Percentiles rank a stretch among this genome's conserved stretches.
These are phyloP conservation scores for Acer campestre DNA, from an alignment of 345 rosid genomes.

Conservation along the genomic window DNA sequence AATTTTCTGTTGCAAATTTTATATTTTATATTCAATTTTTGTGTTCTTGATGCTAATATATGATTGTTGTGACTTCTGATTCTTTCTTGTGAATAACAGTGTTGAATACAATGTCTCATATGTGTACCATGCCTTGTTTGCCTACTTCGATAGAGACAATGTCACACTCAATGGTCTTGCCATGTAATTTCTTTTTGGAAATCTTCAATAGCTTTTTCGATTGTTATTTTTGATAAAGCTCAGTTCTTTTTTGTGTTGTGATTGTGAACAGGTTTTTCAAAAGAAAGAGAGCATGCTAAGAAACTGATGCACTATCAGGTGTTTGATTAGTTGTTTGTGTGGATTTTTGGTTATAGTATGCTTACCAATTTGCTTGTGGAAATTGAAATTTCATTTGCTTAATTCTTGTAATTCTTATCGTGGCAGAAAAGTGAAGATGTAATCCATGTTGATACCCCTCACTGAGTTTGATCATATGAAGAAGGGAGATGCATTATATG, in stretches of 20 bases:
- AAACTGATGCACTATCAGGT: slow-evolving; percentile 94
- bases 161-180: slow-evolving; percentile 71
- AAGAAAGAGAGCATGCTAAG: slow-evolving; percentile 96
- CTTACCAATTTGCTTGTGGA: neutral
- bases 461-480: slow-evolving; percentile 83
- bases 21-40: no score
- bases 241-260: neutral
- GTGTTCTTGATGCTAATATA: no score
- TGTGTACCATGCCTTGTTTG: slow-evolving; percentile 88
- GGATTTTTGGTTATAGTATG: neutral
- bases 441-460: slow-evolving; percentile 67
- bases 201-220: neutral
- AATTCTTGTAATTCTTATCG: slow-evolving; percentile 34
- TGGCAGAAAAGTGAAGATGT: slow-evolving; percentile 85
- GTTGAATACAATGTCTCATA: slow-evolving; percentile 94
- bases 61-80: neutral
- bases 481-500: slow-evolving; percentile 92
- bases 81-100: slow-evolving; percentile 36
- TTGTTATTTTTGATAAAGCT: slow-evolving; percentile 2
- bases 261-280: slow-evolving; percentile 65
- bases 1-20: no score
- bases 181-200: slow-evolving; percentile 51
- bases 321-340: neutral
- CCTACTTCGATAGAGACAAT: slow-evolving; percentile 56
- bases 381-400: neutral